A percentile compares a stretch with the other conserved stretches of the same genome.
Evolutionary conservation across 2,329 filamentous ascomycete genomes (phyloP).

Genomic region (Aspergillus texensis): DNA sequence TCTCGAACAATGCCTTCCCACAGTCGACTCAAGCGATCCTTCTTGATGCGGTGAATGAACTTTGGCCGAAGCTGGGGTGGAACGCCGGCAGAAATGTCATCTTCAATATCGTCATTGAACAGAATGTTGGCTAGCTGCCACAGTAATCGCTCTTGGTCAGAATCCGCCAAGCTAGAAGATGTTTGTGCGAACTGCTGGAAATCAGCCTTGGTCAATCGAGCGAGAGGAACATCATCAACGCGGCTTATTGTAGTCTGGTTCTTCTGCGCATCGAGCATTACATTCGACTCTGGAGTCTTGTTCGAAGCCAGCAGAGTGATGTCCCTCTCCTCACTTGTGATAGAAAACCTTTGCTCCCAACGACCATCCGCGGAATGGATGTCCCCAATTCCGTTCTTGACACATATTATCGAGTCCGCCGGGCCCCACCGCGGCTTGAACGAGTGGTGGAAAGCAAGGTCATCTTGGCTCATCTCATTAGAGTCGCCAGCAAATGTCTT

Average conservation of each 20-base stretch:
- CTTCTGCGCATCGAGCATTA: conserved; percentile 39
- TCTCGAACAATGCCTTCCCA: conserved; percentile 54
- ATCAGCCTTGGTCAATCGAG: conserved; percentile 36
- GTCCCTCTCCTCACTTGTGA: conserved; percentile 38
- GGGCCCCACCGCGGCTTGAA: conserved; percentile 80
- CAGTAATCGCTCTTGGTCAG: conserved; percentile 52
- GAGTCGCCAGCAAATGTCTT: conserved; percentile 68
- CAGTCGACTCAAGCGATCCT: conserved; percentile 49
- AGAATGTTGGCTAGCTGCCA: conserved; percentile 88
- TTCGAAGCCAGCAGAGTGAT: conserved; percentile 32
- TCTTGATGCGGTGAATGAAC: conserved; percentile 50
- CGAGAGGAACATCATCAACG: conserved; percentile 63
- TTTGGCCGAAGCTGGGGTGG: conserved; percentile 41
- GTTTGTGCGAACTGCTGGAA: conserved; percentile 37
- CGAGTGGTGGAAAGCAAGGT: conserved; percentile 70
- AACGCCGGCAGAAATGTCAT: conserved; percentile 48
- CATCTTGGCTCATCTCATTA: conserved; percentile 62
- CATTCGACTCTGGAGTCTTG: conserved; percentile 26
- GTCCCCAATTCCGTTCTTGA: conserved; percentile 45
- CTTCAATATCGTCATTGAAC: conserved; percentile 68
- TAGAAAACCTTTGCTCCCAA: conserved; percentile 55
- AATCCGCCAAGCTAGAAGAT: conserved; percentile 30
- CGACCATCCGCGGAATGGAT: conserved; percentile 38
- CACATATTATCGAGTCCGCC: conserved; percentile 71
- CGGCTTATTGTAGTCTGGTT: conserved; percentile 49